A percentile compares a stretch with the other conserved stretches of the same genome.
Conservation (phyloP, 169 alveolate genomes). For the Plasmodium cynomolgi region DNA sequence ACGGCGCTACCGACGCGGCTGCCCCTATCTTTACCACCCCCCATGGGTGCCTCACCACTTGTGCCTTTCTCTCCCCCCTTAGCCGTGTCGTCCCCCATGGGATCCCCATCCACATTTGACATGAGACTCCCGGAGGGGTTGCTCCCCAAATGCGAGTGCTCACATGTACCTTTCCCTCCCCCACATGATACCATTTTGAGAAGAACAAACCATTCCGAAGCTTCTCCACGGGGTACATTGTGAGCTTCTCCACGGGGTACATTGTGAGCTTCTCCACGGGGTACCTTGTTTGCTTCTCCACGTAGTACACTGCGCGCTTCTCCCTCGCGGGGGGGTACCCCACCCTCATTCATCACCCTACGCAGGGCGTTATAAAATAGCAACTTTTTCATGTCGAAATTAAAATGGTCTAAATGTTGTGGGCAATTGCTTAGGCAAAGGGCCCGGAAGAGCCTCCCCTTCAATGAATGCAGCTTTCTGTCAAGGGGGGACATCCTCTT, state of each 20-base stretch:
- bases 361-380: neutral
- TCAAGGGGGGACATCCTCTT: neutral
- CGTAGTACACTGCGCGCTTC: neutral
- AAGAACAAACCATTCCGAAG: neutral
- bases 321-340: neutral
- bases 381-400: conserved; percentile 4
- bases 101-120: neutral
- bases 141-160: neutral
- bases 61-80: neutral
- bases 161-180: neutral
- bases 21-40: neutral
- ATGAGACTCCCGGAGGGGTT: neutral
- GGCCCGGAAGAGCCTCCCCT: neutral
- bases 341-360: neutral
- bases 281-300: neutral
- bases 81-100: neutral
- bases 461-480: neutral
- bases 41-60: neutral
- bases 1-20: neutral
- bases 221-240: neutral
- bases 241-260: neutral
- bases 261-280: neutral
- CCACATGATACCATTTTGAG: neutral
- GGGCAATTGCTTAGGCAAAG: conserved; percentile 8
- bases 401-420: conserved; percentile 36